phyloP scores from a whole-genome alignment of 2,329 filamentous ascomycete species.

The Fusarium graminum region DNA sequence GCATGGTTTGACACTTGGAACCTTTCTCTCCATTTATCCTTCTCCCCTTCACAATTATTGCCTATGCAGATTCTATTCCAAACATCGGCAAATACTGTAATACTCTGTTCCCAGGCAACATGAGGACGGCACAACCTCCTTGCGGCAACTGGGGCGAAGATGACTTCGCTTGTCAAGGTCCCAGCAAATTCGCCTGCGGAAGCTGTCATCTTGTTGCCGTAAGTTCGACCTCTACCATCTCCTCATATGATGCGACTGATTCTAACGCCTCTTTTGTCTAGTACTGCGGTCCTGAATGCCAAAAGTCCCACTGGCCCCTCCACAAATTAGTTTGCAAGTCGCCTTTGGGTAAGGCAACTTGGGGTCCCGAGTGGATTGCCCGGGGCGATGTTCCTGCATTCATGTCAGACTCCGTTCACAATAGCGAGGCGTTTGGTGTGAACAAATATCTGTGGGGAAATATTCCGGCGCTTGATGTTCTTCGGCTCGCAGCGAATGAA shows the following conservation, averaged over 20 bases:
- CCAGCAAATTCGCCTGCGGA: background rate
- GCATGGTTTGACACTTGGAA: too few relatives aligned
- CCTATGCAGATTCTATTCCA: too few relatives aligned
- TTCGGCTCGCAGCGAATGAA: slow-evolving; percentile 21
- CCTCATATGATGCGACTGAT: fast-evolving
- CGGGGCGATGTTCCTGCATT: slow-evolving; percentile 1
- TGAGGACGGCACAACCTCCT: background rate
- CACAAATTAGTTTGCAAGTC: slow-evolving; percentile 10
- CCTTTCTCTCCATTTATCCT: too few relatives aligned
- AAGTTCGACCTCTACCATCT: background rate
- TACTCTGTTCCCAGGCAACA: too few relatives aligned
- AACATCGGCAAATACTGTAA: too few relatives aligned
- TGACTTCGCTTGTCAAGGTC: fast-evolving
- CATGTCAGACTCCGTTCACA: background rate
- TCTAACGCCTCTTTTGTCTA: background rate
- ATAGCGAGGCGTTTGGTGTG: background rate
- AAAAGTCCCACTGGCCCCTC: background rate
- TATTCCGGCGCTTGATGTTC: slow-evolving; percentile 25
- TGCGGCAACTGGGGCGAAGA: background rate
- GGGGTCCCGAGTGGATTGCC: slow-evolving; percentile 6
- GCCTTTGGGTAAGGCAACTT: background rate
- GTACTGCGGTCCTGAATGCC: slow-evolving; percentile 25
- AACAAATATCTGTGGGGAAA: slow-evolving; percentile 20
- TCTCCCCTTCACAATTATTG: too few relatives aligned
- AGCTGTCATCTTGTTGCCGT: slow-evolving; percentile 4